phyloP scores from a whole-genome alignment of 345 rosid genomes.

The Odontarrhena argentea region DNA sequence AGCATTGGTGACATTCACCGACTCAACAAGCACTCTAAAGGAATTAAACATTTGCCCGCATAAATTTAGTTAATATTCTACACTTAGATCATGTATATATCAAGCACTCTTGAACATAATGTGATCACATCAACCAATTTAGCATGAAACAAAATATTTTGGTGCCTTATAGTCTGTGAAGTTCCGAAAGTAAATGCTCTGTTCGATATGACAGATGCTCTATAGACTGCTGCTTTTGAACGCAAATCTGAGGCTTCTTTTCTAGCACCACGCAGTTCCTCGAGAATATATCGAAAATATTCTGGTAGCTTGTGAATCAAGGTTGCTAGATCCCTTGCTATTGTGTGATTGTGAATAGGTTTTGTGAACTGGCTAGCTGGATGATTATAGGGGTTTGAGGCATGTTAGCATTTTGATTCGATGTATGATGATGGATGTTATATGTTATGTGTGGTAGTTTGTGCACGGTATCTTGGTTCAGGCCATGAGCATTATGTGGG shows the following conservation, averaged over 20 bases:
- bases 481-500: too few relatives aligned
- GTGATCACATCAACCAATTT: neutral
- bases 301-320: too few relatives aligned
- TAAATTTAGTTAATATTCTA: neutral
- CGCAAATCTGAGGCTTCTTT: slow-evolving; percentile 75
- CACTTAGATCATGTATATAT: neutral
- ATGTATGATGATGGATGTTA: too few relatives aligned
- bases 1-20: slow-evolving; percentile 76
- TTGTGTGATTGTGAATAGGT: too few relatives aligned
- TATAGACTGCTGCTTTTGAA: slow-evolving; percentile 71
- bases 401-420: too few relatives aligned
- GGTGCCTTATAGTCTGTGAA: slow-evolving; percentile 60
- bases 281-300: too few relatives aligned
- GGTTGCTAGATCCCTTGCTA: too few relatives aligned
- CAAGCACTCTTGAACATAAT: too few relatives aligned
- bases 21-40: slow-evolving; percentile 79
- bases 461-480: too few relatives aligned
- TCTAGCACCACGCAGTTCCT: slow-evolving; percentile 70
- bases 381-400: too few relatives aligned
- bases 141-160: neutral
- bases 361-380: too few relatives aligned
- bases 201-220: slow-evolving; percentile 69
- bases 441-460: too few relatives aligned
- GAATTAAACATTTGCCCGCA: slow-evolving; percentile 19
- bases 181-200: slow-evolving; percentile 67